Evolutionary conservation across 2,329 filamentous ascomycete genomes (phyloP).

Genomic region (Trichoderma afroharzianum): DNA sequence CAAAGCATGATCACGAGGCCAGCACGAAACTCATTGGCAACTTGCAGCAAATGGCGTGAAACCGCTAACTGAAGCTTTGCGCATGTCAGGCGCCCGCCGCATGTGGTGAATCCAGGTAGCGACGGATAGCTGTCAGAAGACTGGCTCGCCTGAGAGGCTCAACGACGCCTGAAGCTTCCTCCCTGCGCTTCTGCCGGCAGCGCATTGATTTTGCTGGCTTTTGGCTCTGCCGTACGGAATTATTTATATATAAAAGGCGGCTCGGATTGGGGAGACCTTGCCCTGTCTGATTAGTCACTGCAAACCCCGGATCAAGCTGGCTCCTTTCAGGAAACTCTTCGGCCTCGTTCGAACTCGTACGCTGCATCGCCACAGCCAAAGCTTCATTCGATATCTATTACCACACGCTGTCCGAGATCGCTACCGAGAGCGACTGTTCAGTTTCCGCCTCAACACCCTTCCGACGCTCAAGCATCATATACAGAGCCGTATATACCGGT

Average conservation of each 20-base stretch:
- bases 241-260: slow-evolving; percentile 6
- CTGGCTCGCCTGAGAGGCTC: slow-evolving; percentile 25
- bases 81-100: slow-evolving; percentile 21
- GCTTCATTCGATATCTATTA: slow-evolving; percentile 64
- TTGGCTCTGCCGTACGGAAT: not conserved
- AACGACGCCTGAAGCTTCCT: not conserved
- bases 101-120: slow-evolving; percentile 14
- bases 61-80: slow-evolving; percentile 3
- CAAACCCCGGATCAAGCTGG: slow-evolving; percentile 32
- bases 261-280: not conserved
- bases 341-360: slow-evolving; percentile 30
- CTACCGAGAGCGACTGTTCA: slow-evolving; percentile 62
- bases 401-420: slow-evolving; percentile 59
- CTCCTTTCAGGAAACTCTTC: slow-evolving; percentile 41
- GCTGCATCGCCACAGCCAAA: slow-evolving; percentile 42
- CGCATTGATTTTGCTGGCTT: not conserved
- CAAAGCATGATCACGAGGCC: slow-evolving; percentile 14
- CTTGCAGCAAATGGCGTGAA: slow-evolving; percentile 8
- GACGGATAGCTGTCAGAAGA: slow-evolving; percentile 29
- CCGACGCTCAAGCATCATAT: slow-evolving; percentile 66
- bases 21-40: not conserved
- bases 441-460: slow-evolving; percentile 71
- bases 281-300: slow-evolving; percentile 12
- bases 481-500: slow-evolving; percentile 74
- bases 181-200: not conserved